A percentile compares a stretch with the other conserved stretches of the same genome.
These are phyloP conservation scores for Talaromyces sp. DNA, from an alignment of 2,329 filamentous ascomycete species.

Conservation along the genomic window DNA sequence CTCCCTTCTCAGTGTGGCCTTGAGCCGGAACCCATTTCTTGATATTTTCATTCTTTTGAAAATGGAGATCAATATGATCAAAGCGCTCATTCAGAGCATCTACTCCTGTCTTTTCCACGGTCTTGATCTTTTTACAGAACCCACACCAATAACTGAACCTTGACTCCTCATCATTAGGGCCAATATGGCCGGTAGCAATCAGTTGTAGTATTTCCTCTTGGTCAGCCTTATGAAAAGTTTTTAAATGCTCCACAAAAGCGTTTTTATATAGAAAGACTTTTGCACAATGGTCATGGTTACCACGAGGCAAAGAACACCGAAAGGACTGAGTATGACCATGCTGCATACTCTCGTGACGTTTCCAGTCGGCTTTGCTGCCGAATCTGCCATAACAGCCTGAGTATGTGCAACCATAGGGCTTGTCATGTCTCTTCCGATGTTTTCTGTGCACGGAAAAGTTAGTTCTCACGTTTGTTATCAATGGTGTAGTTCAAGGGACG, in stretches of 20 bases:
- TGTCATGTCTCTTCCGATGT: conserved; percentile 75
- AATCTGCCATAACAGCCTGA: conserved; percentile 67
- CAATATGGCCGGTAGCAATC: conserved; percentile 55
- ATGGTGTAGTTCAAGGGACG: not conserved
- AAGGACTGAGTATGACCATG: conserved; percentile 71
- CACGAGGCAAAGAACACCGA: conserved; percentile 58
- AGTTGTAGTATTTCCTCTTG: conserved; percentile 30
- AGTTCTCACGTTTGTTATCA: not conserved
- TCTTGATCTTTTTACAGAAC: conserved; percentile 64
- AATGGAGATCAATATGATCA: conserved; percentile 69
- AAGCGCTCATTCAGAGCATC: conserved; percentile 61
- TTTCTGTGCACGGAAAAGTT: conserved; percentile 46
- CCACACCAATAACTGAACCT: conserved; percentile 77
- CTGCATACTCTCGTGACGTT: conserved; percentile 79
- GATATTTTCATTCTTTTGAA: conserved; percentile 35
- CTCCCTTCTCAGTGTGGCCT: conserved; percentile 25
- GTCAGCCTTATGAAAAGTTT: conserved; percentile 44
- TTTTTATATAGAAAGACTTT: conserved; percentile 58
- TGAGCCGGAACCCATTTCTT: conserved; percentile 32
- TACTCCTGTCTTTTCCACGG: conserved; percentile 47
- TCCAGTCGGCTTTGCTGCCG: conserved; percentile 94
- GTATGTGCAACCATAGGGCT: conserved; percentile 80
- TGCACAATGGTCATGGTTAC: conserved; percentile 47
- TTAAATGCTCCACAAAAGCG: conserved; percentile 61
- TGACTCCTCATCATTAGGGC: conserved; percentile 55